Conservation (phyloP, 2,329 filamentous ascomycete genomes). For the Penicillium sp. region DNA sequence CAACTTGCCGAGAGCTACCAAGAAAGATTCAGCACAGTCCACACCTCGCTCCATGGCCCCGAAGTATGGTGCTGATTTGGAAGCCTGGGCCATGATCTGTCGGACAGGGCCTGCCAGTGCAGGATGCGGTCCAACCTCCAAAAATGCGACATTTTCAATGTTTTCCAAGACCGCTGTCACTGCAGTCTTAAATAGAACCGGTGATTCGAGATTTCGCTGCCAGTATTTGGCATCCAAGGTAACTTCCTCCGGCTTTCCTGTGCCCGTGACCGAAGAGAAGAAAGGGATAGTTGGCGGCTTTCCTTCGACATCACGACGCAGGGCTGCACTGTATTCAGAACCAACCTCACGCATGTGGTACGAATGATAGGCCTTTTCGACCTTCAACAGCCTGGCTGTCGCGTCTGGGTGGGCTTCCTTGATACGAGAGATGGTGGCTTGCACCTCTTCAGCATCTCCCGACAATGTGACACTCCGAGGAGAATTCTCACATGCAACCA, state of each 20-base stretch:
- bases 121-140: constrained; percentile 44
- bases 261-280: background rate
- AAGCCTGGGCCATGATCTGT: constrained; percentile 24
- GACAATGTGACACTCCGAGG: constrained; percentile 18
- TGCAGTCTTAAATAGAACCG: constrained; percentile 17
- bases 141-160: background rate
- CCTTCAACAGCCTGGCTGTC: constrained; percentile 10
- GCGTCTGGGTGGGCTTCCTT: constrained; percentile 4
- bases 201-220: constrained; percentile 11
- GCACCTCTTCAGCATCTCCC: constrained; percentile 13
- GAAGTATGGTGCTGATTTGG: constrained; percentile 13
- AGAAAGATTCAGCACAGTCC: constrained; percentile 17
- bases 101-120: constrained; percentile 36
- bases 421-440: constrained; percentile 3
- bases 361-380: constrained; percentile 24
- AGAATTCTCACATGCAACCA: constrained; percentile 23
- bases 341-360: background rate
- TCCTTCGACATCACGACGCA: background rate
- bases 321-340: background rate
- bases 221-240: constrained; percentile 8
- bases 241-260: background rate
- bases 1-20: constrained; percentile 11
- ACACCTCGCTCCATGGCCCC: constrained; percentile 19
- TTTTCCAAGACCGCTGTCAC: constrained; percentile 5
- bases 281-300: background rate